Conservation (phyloP, 495 filamentous ascomycete species). For the Lepidopterella palustris region DNA sequence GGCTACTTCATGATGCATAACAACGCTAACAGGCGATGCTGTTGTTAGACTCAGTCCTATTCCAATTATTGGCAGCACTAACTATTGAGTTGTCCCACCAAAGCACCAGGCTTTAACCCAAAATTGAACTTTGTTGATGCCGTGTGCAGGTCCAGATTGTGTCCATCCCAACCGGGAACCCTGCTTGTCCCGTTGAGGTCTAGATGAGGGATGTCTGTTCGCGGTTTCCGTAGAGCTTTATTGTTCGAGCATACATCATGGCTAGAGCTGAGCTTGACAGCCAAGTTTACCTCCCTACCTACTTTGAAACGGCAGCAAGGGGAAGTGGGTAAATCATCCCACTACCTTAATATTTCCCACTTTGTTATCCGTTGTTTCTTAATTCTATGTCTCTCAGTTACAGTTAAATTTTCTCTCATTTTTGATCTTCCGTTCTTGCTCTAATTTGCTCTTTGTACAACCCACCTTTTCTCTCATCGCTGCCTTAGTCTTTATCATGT, state of each 20-base stretch:
- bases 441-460: too few relatives aligned
- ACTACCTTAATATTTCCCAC: too few relatives aligned
- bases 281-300: background rate
- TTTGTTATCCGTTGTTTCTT: too few relatives aligned
- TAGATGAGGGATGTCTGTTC: background rate
- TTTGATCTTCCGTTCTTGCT: too few relatives aligned
- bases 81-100: background rate
- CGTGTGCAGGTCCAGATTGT: background rate
- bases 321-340: too few relatives aligned
- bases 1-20: background rate
- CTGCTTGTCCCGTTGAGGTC: background rate
- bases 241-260: background rate
- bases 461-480: too few relatives aligned
- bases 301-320: too few relatives aligned
- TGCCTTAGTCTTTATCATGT: too few relatives aligned
- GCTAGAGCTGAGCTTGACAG: background rate
- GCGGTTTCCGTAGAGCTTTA: background rate
- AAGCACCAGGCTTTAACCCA: background rate
- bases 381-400: too few relatives aligned
- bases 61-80: slow-evolving; percentile 1
- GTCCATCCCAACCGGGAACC: background rate
- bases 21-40: background rate
- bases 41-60: background rate
- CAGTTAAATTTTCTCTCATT: too few relatives aligned
- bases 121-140: background rate